Conservation (phyloP, 2,329 filamentous ascomycete genomes). For the Cercospora sp. region DNA sequence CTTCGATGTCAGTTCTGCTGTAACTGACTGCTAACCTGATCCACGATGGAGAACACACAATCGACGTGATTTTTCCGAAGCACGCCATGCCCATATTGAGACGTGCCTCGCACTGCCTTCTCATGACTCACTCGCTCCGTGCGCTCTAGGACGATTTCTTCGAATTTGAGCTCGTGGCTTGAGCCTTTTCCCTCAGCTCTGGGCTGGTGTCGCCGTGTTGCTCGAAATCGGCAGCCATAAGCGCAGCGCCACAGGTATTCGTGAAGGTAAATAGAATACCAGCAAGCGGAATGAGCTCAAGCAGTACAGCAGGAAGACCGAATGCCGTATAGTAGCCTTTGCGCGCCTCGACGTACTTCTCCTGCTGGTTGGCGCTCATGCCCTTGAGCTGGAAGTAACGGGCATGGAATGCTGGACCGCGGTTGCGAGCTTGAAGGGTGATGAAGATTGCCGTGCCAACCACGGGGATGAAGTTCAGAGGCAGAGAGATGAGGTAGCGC, state of each 20-base stretch:
- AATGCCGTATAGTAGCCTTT: slow-evolving; percentile 74
- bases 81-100: no score
- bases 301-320: slow-evolving; percentile 76
- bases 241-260: slow-evolving; percentile 84
- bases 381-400: slow-evolving; percentile 81
- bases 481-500: slow-evolving; percentile 80
- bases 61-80: no score
- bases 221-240: slow-evolving; percentile 76
- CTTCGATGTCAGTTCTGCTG: neutral
- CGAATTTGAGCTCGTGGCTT: slow-evolving; percentile 3
- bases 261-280: slow-evolving; percentile 87
- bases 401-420: slow-evolving; percentile 56
- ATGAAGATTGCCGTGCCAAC: slow-evolving; percentile 83
- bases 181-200: slow-evolving; percentile 36
- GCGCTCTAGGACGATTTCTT: neutral
- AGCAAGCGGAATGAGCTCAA: slow-evolving; percentile 80
- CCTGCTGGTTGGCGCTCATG: slow-evolving; percentile 66
- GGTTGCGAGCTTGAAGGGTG: slow-evolving; percentile 61
- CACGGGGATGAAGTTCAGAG: slow-evolving; percentile 89
- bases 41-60: no score
- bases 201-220: slow-evolving; percentile 36
- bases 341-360: slow-evolving; percentile 69
- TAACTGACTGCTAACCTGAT: neutral
- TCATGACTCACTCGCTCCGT: no score
- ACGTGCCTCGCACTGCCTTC: no score